Conservation (phyloP, 2,329 filamentous ascomycete species). For the Exserohilum turcica region DNA sequence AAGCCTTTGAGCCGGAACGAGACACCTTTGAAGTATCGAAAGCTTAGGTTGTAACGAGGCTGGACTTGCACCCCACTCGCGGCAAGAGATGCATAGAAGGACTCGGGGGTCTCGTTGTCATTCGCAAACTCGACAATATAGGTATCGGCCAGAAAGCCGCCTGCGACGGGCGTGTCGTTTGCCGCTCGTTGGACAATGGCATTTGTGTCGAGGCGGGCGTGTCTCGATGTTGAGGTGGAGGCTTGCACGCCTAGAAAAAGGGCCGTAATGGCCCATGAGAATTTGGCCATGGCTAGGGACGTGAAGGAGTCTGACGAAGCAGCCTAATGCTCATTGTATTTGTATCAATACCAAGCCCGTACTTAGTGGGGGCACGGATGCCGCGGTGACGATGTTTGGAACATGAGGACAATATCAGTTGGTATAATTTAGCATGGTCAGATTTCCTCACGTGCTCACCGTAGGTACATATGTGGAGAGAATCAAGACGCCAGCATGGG, state of each 20-base stretch:
- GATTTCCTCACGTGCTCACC: neutral
- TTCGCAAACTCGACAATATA: constrained; percentile 27
- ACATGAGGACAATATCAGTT: neutral
- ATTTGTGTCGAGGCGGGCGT: neutral
- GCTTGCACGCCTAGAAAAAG: constrained; percentile 8
- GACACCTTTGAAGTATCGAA: constrained; percentile 23
- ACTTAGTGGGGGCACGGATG: neutral
- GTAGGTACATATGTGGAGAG: neutral
- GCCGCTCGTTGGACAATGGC: neutral
- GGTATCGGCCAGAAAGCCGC: constrained; percentile 4
- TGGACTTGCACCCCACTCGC: constrained; percentile 14
- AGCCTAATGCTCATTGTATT: neutral
- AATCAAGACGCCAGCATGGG: constrained; percentile 5
- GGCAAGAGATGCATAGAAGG: constrained; percentile 19
- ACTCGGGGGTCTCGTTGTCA: constrained; percentile 15
- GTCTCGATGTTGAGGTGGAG: neutral
- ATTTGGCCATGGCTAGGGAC: neutral
- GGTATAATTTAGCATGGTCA: constrained; percentile 4
- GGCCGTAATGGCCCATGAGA: constrained; percentile 5
- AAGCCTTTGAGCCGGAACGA: constrained; percentile 20
- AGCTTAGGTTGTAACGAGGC: constrained; percentile 24
- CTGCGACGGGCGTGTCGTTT: neutral
- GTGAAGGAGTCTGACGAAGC: neutral
- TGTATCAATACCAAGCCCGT: constrained; percentile 8
- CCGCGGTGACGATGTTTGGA: neutral